Base-by-base conservation (phyloP, 192 early-diverging fungal genomes). In the Backusella sp. region DNA sequence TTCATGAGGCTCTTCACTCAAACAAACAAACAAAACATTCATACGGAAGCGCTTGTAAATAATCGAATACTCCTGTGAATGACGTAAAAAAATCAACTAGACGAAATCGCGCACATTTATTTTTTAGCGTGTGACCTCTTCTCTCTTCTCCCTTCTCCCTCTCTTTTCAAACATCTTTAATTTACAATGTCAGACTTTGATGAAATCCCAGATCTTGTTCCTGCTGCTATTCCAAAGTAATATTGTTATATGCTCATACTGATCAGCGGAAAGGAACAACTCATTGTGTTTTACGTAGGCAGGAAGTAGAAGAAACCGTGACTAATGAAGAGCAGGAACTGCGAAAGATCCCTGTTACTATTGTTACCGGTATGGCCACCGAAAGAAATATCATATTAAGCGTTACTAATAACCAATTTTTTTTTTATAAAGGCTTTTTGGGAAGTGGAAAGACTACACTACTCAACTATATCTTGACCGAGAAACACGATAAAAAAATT, bases 391-490 rank as follows among this genome's bases (percentile, higher is more conserved):
- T 9, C 1, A n/a, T 19, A 49, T 53, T 11, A 42, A 30, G 15
- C 41, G 6, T 35, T 37, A 17, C 66, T 56, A 35, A n/a, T 49
- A 15, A 15, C 23, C 37, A 14, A 9, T 42, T 36, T 14, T 37
- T 73, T 30, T 32, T 32, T 32, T 32, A 32, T 3, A 32, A 84
- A 26, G 93, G 93, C 1, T 95, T 94, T 74, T 77, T 95, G 65
- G 94, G 94, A 4, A 87, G 90, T 8, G 98, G 98, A 21, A 99
- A 99, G 78, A 96, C 98, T 0, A 99, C 98, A 0, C 80, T 99
- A 52, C 85, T 99, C 14, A 97, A 93, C 79, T 91, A 94, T 80
- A 94, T 95, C 30, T 56, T 95, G 52, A 91, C 89, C 0, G 91
- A 89, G 39, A 89, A 93, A 78, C 98, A 98, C 74, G 91, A 94